These are phyloP conservation scores for Rhododendron henanense DNA, from an alignment of 148 eudicot species.

Conservation along the genomic window DNA sequence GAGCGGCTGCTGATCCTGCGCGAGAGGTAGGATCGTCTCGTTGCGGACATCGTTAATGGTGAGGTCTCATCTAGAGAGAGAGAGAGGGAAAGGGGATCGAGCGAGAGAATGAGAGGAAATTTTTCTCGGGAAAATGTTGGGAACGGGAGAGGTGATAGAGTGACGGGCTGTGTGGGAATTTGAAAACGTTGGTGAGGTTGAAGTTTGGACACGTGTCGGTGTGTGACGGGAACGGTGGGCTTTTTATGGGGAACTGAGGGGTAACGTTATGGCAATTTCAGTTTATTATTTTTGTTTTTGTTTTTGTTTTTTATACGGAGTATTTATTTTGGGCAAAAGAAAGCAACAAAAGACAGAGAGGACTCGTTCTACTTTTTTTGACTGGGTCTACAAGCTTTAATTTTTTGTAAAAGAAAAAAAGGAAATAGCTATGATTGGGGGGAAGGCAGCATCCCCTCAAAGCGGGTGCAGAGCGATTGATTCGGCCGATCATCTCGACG, in stretches of 20 bases:
- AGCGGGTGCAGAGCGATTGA: too few relatives aligned
- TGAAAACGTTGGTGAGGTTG: background rate
- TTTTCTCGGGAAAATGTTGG: background rate
- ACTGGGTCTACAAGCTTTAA: background rate
- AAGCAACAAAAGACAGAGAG: background rate
- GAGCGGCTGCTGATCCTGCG: constrained; percentile 47
- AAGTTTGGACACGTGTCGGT: background rate
- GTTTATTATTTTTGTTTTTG: too few relatives aligned
- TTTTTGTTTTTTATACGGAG: too few relatives aligned
- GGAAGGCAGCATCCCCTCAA: too few relatives aligned
- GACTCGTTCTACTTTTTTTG: background rate
- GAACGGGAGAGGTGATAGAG: background rate
- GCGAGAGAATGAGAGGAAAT: background rate
- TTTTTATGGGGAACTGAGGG: too few relatives aligned
- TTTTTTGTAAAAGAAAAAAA: too few relatives aligned
- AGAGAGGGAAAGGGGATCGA: background rate
- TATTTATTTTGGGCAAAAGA: too few relatives aligned
- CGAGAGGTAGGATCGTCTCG: constrained; percentile 49
- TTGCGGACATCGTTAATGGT: constrained; percentile 37
- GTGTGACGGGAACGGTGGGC: background rate
- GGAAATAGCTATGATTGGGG: background rate
- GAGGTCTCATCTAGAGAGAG: constrained; percentile 25
- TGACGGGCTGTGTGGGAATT: background rate
- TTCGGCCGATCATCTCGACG: too few relatives aligned
- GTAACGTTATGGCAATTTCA: background rate